Evolutionary conservation across 768 basidiomycete species (phyloP), one percentile per base, ranked within the genome.

Genomic region (Amanita inopinata): DNA sequence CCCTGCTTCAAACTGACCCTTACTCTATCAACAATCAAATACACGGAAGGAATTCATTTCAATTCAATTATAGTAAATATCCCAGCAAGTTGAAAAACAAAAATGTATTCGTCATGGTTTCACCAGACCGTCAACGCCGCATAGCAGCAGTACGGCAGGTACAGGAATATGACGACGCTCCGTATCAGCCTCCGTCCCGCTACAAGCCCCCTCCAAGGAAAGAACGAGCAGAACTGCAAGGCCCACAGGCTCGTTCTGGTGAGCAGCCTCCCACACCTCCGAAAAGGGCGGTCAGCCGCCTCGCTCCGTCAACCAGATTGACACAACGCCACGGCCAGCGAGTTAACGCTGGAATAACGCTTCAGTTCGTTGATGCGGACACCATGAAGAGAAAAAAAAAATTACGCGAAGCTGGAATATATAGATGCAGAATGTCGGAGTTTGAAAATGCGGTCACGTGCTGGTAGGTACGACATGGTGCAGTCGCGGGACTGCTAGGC

Each of bases 61-160:
- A n/a, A n/a, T n/a, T n/a, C n/a, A n/a, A n/a, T n/a, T n/a, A n/a
- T n/a, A n/a, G n/a, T n/a, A n/a, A n/a, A n/a, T 28, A 17, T 23
- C 8, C 19, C 20, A 22, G n/a, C n/a, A 11, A 22, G 12, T 18
- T 25, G 24, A 22, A n/a, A 4, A 38, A 22, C n/a, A 28, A 22
- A 39, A 22, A 43, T 43, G 41, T 43, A 34, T 35, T 43, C 33
- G 41, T 43, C 41, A 43, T 43, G 41, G 41, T 43, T 43, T 43
- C 19, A 43, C 41, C 41, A 43, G 15, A 35, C 41, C 33, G 33
- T 43, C 41, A 43, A 34, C 11, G 41, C 41, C 41, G 34, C 41
- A 34, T 43, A 43, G 41, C 34, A 43, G 41, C 41, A 43, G 14
- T 43, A 43, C 22, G 33, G 41, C 41, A 25, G 38, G 38, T 39